Evolutionary conservation across 139 green algal genomes (phyloP).

Genomic region (Chlorella vulgaris): DNA sequence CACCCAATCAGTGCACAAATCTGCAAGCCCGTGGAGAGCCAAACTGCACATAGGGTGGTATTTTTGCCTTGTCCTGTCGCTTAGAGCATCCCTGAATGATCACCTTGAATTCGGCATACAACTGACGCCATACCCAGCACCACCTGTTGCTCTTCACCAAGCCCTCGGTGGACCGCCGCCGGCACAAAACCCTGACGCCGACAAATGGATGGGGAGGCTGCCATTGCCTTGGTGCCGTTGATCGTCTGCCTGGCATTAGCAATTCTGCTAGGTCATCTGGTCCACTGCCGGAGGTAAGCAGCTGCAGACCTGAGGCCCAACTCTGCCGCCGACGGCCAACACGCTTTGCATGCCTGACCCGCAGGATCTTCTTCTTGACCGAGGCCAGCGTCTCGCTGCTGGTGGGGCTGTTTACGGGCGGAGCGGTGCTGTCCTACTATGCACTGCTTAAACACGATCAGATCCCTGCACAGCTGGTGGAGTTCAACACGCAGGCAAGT

Average conservation of each 20-base stretch:
- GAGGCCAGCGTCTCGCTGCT: conserved; percentile 50
- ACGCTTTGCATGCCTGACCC: not conserved
- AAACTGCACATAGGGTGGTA: too few species aligned
- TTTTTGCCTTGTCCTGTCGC: too few species aligned
- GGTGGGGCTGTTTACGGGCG: conserved; percentile 41
- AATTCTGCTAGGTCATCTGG: not conserved
- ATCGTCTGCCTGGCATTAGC: conserved; percentile 6
- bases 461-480: conserved; percentile 54
- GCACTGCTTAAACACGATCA: conserved; percentile 56
- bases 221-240: not conserved
- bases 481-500: conserved; percentile 26
- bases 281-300: not conserved
- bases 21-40: too few species aligned
- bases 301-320: too few species aligned
- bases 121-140: not conserved
- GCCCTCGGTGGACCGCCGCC: too few species aligned
- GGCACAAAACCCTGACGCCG: not conserved
- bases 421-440: conserved; percentile 41
- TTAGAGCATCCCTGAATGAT: not conserved
- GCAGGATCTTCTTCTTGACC: conserved; percentile 28
- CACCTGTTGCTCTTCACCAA: not conserved
- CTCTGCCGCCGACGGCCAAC: too few species aligned
- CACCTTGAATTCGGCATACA: not conserved
- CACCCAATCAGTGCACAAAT: too few species aligned
- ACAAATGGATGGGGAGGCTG: too few species aligned